phyloP scores from a whole-genome alignment of 371 early-diverging fungal species.

The Lichtheimia ornata region DNA sequence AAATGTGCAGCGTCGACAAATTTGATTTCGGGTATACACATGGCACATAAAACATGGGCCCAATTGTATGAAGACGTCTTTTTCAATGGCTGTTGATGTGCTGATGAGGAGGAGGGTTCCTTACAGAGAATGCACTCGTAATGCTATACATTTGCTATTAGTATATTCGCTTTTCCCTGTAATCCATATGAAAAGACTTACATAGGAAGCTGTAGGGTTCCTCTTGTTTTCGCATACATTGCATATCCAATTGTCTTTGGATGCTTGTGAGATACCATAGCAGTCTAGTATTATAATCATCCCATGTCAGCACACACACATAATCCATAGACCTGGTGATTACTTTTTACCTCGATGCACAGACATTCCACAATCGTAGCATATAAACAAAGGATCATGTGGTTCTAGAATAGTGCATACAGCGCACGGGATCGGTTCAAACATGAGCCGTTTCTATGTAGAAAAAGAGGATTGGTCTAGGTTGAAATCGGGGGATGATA shows the following conservation, averaged over 20 bases:
- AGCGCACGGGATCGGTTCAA: conserved; percentile 42
- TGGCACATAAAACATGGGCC: conserved; percentile 92
- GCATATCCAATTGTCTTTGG: conserved; percentile 56
- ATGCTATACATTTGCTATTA: conserved; percentile 24
- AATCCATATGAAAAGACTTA: conserved; percentile 12
- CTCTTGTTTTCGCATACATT: conserved; percentile 62
- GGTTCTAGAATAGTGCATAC: conserved; percentile 46
- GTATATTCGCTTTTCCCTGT: background rate
- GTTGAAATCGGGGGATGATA: no score
- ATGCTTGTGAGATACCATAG: conserved; percentile 34
- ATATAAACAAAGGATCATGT: conserved; percentile 40
- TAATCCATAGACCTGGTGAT: background rate
- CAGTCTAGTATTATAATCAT: conserved; percentile 45
- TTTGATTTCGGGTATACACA: conserved; percentile 79
- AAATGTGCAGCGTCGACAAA: conserved; percentile 66
- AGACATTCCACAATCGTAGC: conserved; percentile 65
- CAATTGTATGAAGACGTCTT: conserved; percentile 87
- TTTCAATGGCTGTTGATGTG: conserved; percentile 71
- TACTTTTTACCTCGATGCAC: conserved; percentile 60
- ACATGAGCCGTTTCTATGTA: background rate
- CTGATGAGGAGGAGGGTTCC: conserved; percentile 21
- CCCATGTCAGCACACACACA: background rate
- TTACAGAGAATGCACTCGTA: conserved; percentile 67
- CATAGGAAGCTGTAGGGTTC: conserved; percentile 60
- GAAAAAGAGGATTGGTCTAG: no score